A percentile compares a stretch with the other conserved stretches of the same genome.
Conservation (phyloP, 2,329 filamentous ascomycete genomes). For the Ophiostoma angusticollis region DNA sequence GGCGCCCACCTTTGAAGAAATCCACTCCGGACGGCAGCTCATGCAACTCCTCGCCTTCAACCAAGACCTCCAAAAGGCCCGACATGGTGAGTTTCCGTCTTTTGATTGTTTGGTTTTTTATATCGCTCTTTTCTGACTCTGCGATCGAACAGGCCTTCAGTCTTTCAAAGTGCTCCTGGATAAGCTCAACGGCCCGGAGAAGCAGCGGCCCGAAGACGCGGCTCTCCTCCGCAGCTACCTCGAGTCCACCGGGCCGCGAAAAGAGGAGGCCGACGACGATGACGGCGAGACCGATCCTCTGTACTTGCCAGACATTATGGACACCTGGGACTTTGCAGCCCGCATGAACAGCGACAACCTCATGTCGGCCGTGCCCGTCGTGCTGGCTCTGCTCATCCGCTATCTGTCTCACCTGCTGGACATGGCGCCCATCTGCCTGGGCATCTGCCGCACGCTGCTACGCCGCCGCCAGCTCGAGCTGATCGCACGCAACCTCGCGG, state of each 20-base stretch:
- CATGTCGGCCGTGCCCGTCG: conserved; percentile 66
- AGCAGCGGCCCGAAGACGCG: conserved; percentile 33
- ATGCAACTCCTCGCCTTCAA: conserved; percentile 56
- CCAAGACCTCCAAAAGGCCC: conserved; percentile 53
- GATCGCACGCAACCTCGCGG: conserved; percentile 63
- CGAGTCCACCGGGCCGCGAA: conserved; percentile 30
- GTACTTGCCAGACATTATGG: conserved; percentile 67
- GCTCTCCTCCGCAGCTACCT: conserved; percentile 59
- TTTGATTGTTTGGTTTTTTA: not conserved
- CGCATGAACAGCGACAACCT: conserved; percentile 70
- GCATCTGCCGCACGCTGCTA: conserved; percentile 69
- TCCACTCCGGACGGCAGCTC: conserved; percentile 53
- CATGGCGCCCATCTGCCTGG: conserved; percentile 60
- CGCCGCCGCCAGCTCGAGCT: conserved; percentile 72
- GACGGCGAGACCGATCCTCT: conserved; percentile 43
- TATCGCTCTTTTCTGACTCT: not conserved
- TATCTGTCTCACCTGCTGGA: conserved; percentile 62
- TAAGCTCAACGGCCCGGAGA: conserved; percentile 39
- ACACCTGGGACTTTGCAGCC: conserved; percentile 75
- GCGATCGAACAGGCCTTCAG: conserved; percentile 44
- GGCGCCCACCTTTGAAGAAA: conserved; percentile 45
- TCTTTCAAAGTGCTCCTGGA: conserved; percentile 63
- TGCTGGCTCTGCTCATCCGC: conserved; percentile 69
- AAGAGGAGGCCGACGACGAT: conserved; percentile 24
- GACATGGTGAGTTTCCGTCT: conserved; percentile 42